Evolutionary conservation across 306 rosid species (phyloP), one percentile per base, ranked within the genome.

Genomic region (Hippophae rhamnoides): DNA sequence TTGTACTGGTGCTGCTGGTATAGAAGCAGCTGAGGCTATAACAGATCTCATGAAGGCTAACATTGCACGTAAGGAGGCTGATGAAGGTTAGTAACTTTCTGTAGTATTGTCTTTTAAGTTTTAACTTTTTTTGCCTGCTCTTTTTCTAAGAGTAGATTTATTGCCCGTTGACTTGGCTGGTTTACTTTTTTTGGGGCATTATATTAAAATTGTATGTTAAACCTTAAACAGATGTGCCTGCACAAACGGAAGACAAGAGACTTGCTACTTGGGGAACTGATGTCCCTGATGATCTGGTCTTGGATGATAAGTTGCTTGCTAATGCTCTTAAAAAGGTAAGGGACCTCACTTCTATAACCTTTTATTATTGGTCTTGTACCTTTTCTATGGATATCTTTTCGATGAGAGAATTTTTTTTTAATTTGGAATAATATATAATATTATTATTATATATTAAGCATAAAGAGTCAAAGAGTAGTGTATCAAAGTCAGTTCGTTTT

Each of bases 1-100:
- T 45, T 80, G 89, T 74, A 82, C 85, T 7, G 83, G 86, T 26
- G 78, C 66, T 1, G 84, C 84, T 43, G 84, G 82, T 59, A 82
- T 82, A 70, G 76, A 82, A 69, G 87, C 82, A 23, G 81, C 81
- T 47, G 80, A 81, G 54, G 79, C 79, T 8, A 64, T 73, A 56
- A 43, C 54, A 11, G 80, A 80, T 52, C 66, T 82, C 8, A 75
- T 85, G 86, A 78, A 76, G 63, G 66, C 57, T 12, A 85, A 85
- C 49, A 74, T 81, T 63, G 80, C 73, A 18, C 78, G 75, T 49
- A 84, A 79, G 69, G 80, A 43, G 9, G 74, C 83, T 43, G 47
- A 57, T 41, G 78, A 79, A 73, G 84, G 89, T 83, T 62, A 0
- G 78, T 69, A 53, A 26, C 63, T 31, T 44, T 47, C 47, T 42